Percentiles rank a stretch among this genome's conserved stretches.
phyloP scores from a whole-genome alignment of 208 protist genomes.

The Naegleria fowleri region DNA sequence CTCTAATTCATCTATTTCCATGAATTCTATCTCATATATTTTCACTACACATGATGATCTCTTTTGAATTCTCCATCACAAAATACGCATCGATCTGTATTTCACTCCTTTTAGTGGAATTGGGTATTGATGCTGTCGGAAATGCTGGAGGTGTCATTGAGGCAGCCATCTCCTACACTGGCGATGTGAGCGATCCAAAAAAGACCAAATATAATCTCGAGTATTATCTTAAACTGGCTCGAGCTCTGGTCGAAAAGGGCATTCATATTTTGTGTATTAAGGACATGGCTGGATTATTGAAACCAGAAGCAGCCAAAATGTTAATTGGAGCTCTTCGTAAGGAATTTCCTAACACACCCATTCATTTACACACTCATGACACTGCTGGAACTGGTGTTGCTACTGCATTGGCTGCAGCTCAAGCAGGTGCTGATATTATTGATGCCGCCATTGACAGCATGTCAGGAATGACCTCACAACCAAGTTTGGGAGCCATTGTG shows the following conservation, averaged over 20 bases:
- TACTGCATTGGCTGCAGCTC: conserved; percentile 57
- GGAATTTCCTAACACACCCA: conserved; percentile 64
- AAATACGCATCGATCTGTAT: too few relatives aligned
- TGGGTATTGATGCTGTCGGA: conserved; percentile 57
- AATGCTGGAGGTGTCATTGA: conserved; percentile 61
- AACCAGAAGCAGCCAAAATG: conserved; percentile 35
- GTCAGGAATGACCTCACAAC: conserved; percentile 71
- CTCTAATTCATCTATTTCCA: too few relatives aligned
- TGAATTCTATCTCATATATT: too few relatives aligned
- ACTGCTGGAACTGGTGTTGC: conserved; percentile 69
- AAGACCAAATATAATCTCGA: conserved; percentile 57
- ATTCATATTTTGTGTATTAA: conserved; percentile 74
- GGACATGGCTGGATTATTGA: conserved; percentile 51
- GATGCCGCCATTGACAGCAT: conserved; percentile 70
- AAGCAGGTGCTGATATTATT: conserved; percentile 70
- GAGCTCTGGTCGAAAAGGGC: conserved; percentile 44
- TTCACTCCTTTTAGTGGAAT: background rate
- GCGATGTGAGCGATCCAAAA: conserved; percentile 40
- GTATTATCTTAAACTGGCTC: conserved; percentile 56
- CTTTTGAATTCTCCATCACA: too few relatives aligned
- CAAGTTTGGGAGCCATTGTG: conserved; percentile 64
- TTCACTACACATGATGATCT: too few relatives aligned
- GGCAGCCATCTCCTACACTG: conserved; percentile 71
- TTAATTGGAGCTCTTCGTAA: conserved; percentile 50
- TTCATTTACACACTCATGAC: conserved; percentile 86